A percentile compares a stretch with the other conserved stretches of the same genome.
phyloP scores from a whole-genome alignment of 73 alveolate genomes.

The Paramecium octaurelia region DNA sequence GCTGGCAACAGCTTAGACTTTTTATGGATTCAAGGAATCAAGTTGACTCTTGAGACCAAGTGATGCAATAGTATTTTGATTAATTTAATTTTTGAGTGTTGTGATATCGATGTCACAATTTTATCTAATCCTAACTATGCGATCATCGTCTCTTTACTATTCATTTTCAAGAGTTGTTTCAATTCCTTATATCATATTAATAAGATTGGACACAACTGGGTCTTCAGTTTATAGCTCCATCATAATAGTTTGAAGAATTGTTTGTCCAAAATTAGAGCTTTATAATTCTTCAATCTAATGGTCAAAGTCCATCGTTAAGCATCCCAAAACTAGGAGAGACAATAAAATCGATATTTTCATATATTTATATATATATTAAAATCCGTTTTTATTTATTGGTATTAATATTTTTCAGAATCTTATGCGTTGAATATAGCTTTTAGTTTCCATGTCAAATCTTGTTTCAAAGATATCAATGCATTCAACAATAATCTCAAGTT shows the following conservation, averaged over 20 bases:
- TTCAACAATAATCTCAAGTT: constrained; percentile 6
- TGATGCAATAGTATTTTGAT: neutral
- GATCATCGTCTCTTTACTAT: constrained; percentile 37
- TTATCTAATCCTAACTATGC: constrained; percentile 29
- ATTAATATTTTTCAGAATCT: constrained; percentile 24
- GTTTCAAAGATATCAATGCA: constrained; percentile 35
- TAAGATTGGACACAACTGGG: constrained; percentile 48
- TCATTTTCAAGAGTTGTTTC: constrained; percentile 18
- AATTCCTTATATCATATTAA: neutral
- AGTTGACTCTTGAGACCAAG: constrained; percentile 20
- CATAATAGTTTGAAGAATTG: constrained; percentile 26
- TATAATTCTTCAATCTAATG: neutral
- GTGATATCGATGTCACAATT: constrained; percentile 43
- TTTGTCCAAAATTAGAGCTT: constrained; percentile 25
- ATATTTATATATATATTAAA: neutral
- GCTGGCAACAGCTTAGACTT: constrained; percentile 10
- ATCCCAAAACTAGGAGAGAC: neutral
- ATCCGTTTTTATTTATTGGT: constrained; percentile 33
- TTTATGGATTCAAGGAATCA: constrained; percentile 27
- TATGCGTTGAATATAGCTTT: neutral
- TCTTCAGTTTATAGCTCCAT: constrained; percentile 43
- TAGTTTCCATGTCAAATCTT: constrained; percentile 40
- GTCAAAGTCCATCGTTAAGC: neutral
- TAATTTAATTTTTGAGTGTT: neutral
- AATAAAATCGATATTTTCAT: neutral